Conservation (phyloP, 139 green algal species). For the Klebsormidium nitens region DNA sequence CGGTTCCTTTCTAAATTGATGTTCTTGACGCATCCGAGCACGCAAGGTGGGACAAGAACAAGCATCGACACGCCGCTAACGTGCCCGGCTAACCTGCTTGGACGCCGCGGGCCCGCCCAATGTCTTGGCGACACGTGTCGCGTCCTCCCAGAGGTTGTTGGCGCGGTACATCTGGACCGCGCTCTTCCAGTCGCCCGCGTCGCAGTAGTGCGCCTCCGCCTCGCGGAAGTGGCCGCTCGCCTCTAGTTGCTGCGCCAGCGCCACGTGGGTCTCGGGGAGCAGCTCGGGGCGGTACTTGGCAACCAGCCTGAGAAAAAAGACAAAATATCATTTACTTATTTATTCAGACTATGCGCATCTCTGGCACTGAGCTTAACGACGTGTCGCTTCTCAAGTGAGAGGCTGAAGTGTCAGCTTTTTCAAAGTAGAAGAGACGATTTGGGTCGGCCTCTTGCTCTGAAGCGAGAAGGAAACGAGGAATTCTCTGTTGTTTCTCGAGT, state of each 20-base stretch:
- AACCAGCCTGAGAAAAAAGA: no score
- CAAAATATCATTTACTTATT: no score
- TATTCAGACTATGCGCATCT: no score
- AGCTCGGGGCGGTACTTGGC: constrained; percentile 50
- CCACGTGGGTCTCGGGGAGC: constrained; percentile 43
- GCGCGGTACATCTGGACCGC: constrained; percentile 73
- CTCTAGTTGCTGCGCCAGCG: constrained; percentile 54
- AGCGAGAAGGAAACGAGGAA: no score
- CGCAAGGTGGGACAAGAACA: background rate
- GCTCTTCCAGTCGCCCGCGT: constrained; percentile 73
- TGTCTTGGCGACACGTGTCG: constrained; percentile 70
- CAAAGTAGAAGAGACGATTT: no score
- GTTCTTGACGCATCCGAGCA: background rate
- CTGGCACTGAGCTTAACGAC: no score
- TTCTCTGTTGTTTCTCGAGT: no score
- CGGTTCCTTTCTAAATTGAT: constrained; percentile 1
- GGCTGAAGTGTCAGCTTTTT: no score
- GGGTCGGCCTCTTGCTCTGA: no score
- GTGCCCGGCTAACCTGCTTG: constrained; percentile 48
- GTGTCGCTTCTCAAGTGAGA: no score
- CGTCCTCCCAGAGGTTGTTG: constrained; percentile 65
- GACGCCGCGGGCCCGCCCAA: constrained; percentile 61
- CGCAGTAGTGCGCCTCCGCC: constrained; percentile 72
- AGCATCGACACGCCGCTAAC: background rate
- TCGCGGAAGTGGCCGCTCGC: constrained; percentile 44